These are phyloP conservation scores for Penicillium sp. DNA, from an alignment of 2,329 filamentous ascomycete genomes.

Conservation along the genomic window DNA sequence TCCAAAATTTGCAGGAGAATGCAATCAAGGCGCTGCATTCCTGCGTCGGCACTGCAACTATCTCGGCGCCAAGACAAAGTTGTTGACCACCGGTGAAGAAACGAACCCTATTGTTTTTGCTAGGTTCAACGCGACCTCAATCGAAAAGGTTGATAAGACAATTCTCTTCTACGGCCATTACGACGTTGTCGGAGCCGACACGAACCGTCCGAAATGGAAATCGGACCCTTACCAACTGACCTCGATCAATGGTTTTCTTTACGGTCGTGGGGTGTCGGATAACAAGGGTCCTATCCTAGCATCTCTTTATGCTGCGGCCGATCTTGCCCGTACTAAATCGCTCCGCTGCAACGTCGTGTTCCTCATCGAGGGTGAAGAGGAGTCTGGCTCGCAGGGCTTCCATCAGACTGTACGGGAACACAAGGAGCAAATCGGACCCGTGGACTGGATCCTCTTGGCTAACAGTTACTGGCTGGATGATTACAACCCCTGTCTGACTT, in stretches of 20 bases:
- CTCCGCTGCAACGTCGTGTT: slow-evolving; percentile 90
- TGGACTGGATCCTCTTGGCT: slow-evolving; percentile 92
- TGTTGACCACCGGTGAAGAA: slow-evolving; percentile 77
- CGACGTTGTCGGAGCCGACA: slow-evolving; percentile 90
- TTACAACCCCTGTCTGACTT: slow-evolving; percentile 91
- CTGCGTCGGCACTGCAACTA: slow-evolving; percentile 88
- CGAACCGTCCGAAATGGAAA: slow-evolving; percentile 78
- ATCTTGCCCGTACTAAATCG: slow-evolving; percentile 79
- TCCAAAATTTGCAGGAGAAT: slow-evolving; percentile 85
- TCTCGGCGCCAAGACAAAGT: slow-evolving; percentile 83
- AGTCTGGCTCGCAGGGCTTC: slow-evolving; percentile 90
- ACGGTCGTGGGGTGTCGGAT: slow-evolving; percentile 94
- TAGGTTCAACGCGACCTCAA: slow-evolving; percentile 75
- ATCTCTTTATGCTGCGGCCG: slow-evolving; percentile 88
- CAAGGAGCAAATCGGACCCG: slow-evolving; percentile 80
- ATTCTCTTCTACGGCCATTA: slow-evolving; percentile 98
- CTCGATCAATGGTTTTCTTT: slow-evolving; percentile 88
- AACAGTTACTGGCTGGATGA: slow-evolving; percentile 99
- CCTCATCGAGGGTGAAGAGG: slow-evolving; percentile 94
- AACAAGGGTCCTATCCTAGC: slow-evolving; percentile 97
- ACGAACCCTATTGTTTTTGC: slow-evolving; percentile 94
- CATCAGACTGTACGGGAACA: slow-evolving; percentile 76
- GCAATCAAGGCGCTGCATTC: slow-evolving; percentile 87
- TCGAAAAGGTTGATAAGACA: slow-evolving; percentile 70
- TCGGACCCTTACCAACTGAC: slow-evolving; percentile 87